A percentile compares a stretch with the other conserved stretches of the same genome.
These are phyloP conservation scores for Stylonectria norvegica DNA, from an alignment of 2,329 filamentous ascomycete genomes.

Conservation along the genomic window DNA sequence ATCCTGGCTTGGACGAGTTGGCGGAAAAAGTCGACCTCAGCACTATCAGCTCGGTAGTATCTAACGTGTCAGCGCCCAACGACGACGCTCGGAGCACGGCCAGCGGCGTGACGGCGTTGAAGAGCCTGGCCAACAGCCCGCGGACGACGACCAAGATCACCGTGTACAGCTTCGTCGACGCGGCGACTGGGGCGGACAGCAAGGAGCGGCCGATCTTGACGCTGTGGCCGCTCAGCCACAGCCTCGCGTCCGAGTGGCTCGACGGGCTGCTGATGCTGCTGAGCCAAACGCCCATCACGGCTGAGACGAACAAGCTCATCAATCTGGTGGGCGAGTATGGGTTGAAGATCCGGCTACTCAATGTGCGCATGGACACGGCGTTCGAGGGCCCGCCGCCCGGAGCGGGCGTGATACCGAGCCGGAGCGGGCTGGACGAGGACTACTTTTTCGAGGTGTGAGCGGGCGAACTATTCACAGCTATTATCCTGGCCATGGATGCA, in stretches of 20 bases:
- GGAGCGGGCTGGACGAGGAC: constrained; percentile 84
- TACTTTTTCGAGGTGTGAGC: constrained; percentile 79
- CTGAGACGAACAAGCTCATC: constrained; percentile 88
- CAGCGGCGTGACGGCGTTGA: constrained; percentile 42
- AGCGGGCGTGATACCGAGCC: constrained; percentile 71
- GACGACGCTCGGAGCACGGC: constrained; percentile 46
- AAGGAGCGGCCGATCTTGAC: constrained; percentile 73
- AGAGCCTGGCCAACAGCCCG: constrained; percentile 31
- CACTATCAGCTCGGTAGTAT: constrained; percentile 87
- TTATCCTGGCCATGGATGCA: too few species aligned
- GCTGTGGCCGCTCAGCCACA: constrained; percentile 77
- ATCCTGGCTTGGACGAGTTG: constrained; percentile 70
- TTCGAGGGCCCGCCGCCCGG: constrained; percentile 66
- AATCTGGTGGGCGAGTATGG: constrained; percentile 85
- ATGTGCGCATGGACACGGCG: constrained; percentile 78
- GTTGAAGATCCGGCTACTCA: constrained; percentile 85
- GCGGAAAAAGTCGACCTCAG: constrained; percentile 81
- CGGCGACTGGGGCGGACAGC: constrained; percentile 32
- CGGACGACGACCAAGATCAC: constrained; percentile 79
- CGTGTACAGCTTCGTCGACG: constrained; percentile 68
- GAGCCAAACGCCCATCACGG: constrained; percentile 93
- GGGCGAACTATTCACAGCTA: not conserved
- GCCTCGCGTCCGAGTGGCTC: constrained; percentile 90
- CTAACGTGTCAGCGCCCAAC: constrained; percentile 74
- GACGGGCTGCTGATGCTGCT: constrained; percentile 93